Conservation (phyloP, 2,329 filamentous ascomycete species). For the Fusarium veterinarium region DNA sequence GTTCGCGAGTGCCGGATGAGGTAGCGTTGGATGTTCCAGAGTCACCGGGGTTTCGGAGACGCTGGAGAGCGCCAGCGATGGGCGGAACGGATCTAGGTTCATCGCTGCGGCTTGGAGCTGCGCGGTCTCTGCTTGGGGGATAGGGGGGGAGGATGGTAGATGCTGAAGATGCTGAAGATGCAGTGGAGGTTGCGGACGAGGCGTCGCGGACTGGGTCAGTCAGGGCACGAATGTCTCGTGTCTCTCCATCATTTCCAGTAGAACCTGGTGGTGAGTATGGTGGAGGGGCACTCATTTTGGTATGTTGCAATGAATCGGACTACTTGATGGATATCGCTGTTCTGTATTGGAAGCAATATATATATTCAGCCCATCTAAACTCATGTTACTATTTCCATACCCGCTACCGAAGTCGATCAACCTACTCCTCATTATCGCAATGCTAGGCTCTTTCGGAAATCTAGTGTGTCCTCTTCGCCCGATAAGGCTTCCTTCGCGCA, state of each 20-base stretch:
- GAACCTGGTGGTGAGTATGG: constrained; percentile 13
- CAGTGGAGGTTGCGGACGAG: constrained; percentile 5
- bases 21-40: constrained; percentile 14
- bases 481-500: neutral
- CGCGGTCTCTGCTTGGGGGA: neutral
- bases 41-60: neutral
- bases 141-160: constrained; percentile 19
- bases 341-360: neutral
- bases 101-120: neutral
- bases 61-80: neutral
- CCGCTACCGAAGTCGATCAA: neutral
- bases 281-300: constrained; percentile 16
- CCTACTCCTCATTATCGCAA: neutral
- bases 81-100: neutral
- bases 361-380: neutral
- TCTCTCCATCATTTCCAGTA: neutral
- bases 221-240: neutral
- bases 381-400: neutral
- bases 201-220: neutral
- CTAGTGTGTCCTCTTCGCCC: neutral
- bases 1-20: constrained; percentile 13
- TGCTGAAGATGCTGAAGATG: constrained; percentile 1
- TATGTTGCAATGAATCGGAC: neutral
- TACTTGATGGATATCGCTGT: neutral
- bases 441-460: neutral